Evolutionary conservation across 805 yeast species (phyloP), one percentile per base, ranked within the genome.

Genomic region (Cyberlindnera bimundalis): DNA sequence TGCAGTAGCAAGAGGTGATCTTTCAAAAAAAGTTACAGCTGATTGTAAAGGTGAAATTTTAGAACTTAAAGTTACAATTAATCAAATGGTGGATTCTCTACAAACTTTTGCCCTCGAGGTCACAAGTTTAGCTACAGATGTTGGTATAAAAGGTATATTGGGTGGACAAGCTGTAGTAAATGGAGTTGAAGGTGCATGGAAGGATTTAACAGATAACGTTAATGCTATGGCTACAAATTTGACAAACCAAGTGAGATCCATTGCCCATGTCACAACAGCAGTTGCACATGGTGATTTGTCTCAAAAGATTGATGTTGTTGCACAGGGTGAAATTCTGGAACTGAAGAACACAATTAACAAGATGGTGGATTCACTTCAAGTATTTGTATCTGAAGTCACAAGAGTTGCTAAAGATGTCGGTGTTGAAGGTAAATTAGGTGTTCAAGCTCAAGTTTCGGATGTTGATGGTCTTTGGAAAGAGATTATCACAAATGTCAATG

Each of bases 281-380:
- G 96, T 95, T 20, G 87, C 96, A 2, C 95, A 87, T 63, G 95
- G 96, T 59, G 96, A 87, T 61, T 82, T 87, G 62, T 86, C 96
- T 0, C 73, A 93, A 48, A 87, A 87, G 62, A 87, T 87, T 62
- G 86, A 78, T 47, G 96, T 87, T 21, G 91, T 82, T 54, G 95
- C 96, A 10, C 91, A 86, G 59, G 96, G 96, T 40, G 96, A 87
- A 59, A 86, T 87, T 53, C 71, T 86, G 51, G 93, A 89, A 46
- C 74, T 87, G 61, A 87, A 87, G 58, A 76, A 80, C 46, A 87
- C 96, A 5, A 87, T 87, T 65, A 87, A 87, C 62, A 85, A 84
- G 68, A 87, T 87, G 96, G 96, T 87, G 71, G 96, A 87, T 60
- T 79, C 93, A 29, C 74, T 87, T 55, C 93, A 85, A 60, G 80